Base-by-base conservation (phyloP, 352 stramenopile genomes). In the Phytophthora parvispora region DNA sequence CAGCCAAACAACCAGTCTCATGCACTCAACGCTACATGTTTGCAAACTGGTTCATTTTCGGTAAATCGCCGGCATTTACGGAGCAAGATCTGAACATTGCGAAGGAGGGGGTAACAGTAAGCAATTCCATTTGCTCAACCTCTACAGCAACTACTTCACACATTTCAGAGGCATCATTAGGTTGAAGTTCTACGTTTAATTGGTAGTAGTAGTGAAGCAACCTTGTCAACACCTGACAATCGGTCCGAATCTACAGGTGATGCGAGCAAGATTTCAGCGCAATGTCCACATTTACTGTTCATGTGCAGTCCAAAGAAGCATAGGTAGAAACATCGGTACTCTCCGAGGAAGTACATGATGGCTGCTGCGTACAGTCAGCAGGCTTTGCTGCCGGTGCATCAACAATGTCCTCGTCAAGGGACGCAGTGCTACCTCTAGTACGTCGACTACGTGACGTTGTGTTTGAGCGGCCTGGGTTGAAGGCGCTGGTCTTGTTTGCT, bases 401-500 rank as follows among this genome's bases (percentile, higher is more conserved):
- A 2, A 34, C 2, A 18, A 56, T 13, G 53, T 45, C 20, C 7
- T 63, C 40, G 16, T 67, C 42, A 15, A n/a, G 31, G 18, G 27
- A 45, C n/a, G 36, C 32, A n/a, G 47, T 77, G 24, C 50, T 50
- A 18, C 63, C 53, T 58, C 54, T 34, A 58, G 58, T 51, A n/a
- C 56, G 65, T 45, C 60, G 54, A 63, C 66, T 65, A 5, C 49
- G 53, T 8, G 65, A 48, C 29, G n/a, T n/a, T 18, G 34, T 49
- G n/a, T 70, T 72, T 2, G 61, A 67, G 25, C 36, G 36, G 27
- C 67, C 69, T 24, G 16, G 25, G 5, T 75, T 75, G 5, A 22
- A 8, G 38, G 20, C 27, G 10, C 34, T 43, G 34, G 10, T 62
- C 18, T 75, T 69, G 47, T 29, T 62, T 18, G 25, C 5, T 25